Base-by-base conservation (phyloP, 1,139 yeast genomes). In the Insectozyma bohioensis region DNA sequence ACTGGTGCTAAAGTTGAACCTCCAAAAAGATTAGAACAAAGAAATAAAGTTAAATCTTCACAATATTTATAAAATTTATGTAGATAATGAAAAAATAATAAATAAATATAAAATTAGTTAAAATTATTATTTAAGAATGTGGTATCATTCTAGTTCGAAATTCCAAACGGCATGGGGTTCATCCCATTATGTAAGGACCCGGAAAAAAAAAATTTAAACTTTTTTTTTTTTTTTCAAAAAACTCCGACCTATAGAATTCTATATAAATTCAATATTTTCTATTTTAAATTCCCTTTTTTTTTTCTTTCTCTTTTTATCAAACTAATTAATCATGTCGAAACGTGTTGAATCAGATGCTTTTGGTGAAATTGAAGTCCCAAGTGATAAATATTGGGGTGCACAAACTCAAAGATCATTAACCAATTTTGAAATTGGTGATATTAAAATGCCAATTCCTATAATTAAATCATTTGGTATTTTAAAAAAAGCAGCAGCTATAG, bases 401-500 rank as follows among this genome's bases (percentile, higher is more conserved):
- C 98, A 92, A 68, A 92, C 98, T 40, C 97, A 94, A 61, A 78
- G 95, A 63, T 83, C 97, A 10, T 75, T 80, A 51, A 85, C 82
- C 65, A 92, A 92, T 74, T 92, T 92, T 72, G 85, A 88, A 62
- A 92, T 92, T 54, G 98, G 98, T 46, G 97, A 97, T 37, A 97
- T 94, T 55, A 75, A 77, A 44, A 83, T 92, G 82, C 98, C 98
- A 32, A 79, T 78, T 48, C 97, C 98, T 21, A 73, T 92, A 40
- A 82, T 92, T 49, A 77, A 74, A 50, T 95, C 98, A 3, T 92
- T 94, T 56, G 98, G 98, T 62, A 63, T 90, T 33, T 75, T 92
- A 63, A 92, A 92, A 72, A 86, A 87, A 63, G 90, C 97, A 21
- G 88, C 97, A 32, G 97, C 98, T 31, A 80, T 79, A 46, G 97